phyloP scores from a whole-genome alignment of 1,139 yeast genomes.

The Kluyveromyces sp. region DNA sequence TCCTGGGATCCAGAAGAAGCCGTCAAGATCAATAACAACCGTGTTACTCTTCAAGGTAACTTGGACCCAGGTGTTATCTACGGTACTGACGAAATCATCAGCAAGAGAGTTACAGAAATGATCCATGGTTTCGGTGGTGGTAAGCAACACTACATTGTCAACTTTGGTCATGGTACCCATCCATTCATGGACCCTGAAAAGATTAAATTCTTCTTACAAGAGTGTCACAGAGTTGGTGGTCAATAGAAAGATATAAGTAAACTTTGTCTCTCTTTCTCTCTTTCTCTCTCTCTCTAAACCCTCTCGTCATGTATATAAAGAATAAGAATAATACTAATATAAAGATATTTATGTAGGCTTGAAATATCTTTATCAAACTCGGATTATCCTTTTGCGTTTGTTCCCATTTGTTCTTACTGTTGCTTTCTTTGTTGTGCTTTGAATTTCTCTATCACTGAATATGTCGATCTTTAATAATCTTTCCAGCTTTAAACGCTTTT shows the following conservation, averaged over 20 bases:
- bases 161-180: conserved; percentile 97
- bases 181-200: conserved; percentile 94
- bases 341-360: too few relatives aligned
- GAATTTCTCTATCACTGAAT: too few relatives aligned
- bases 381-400: too few relatives aligned
- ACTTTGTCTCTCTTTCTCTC: not conserved
- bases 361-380: too few relatives aligned
- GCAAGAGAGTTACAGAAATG: conserved; percentile 79
- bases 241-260: conserved; percentile 13
- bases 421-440: too few relatives aligned
- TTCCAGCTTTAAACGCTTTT: too few relatives aligned
- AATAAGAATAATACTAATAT: not conserved
- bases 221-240: conserved; percentile 74
- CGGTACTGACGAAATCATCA: conserved; percentile 75
- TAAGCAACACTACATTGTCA: conserved; percentile 79
- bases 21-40: conserved; percentile 62
- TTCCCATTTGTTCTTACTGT: too few relatives aligned
- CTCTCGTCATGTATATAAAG: not conserved
- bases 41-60: conserved; percentile 90
- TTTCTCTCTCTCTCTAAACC: not conserved
- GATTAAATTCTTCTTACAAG: conserved; percentile 73
- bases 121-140: conserved; percentile 88
- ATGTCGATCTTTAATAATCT: too few relatives aligned
- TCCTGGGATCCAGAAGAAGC: conserved; percentile 80
- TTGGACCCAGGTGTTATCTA: conserved; percentile 92